A percentile compares a stretch with the other conserved stretches of the same genome.
phyloP scores from a whole-genome alignment of 2,329 filamentous ascomycete species.

The Ceratocystis smalleyi region DNA sequence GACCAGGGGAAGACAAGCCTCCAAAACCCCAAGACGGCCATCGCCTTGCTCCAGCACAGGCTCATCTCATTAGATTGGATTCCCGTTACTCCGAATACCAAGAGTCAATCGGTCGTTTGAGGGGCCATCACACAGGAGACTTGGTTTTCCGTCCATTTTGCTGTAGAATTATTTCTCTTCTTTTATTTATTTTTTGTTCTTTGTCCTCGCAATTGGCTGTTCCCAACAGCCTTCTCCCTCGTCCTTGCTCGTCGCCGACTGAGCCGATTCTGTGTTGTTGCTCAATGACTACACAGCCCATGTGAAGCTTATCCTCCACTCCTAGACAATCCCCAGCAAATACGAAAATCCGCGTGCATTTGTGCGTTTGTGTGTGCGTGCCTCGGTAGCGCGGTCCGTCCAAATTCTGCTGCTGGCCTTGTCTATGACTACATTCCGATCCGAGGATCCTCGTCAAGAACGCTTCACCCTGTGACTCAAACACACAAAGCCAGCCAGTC shows the following conservation, averaged over 20 bases:
- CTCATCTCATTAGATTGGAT: too few species aligned
- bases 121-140: neutral
- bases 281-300: neutral
- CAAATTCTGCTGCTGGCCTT: neutral
- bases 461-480: neutral
- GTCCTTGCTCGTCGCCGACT: neutral
- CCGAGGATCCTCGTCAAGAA: neutral
- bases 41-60: too few species aligned
- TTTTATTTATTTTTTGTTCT: neutral
- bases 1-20: neutral
- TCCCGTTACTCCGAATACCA: neutral
- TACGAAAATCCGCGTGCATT: neutral
- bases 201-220: neutral
- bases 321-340: neutral
- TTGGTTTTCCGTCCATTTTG: neutral
- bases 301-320: neutral
- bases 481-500: neutral
- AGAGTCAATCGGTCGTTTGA: neutral
- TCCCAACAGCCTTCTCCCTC: neutral
- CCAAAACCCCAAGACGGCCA: neutral
- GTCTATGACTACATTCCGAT: neutral
- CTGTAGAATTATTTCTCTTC: neutral
- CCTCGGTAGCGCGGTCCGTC: conserved; percentile 5
- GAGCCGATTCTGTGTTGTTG: neutral
- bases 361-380: neutral